Conservation (phyloP, 257 asterid genomes). For the Knoxia roxburghii region DNA sequence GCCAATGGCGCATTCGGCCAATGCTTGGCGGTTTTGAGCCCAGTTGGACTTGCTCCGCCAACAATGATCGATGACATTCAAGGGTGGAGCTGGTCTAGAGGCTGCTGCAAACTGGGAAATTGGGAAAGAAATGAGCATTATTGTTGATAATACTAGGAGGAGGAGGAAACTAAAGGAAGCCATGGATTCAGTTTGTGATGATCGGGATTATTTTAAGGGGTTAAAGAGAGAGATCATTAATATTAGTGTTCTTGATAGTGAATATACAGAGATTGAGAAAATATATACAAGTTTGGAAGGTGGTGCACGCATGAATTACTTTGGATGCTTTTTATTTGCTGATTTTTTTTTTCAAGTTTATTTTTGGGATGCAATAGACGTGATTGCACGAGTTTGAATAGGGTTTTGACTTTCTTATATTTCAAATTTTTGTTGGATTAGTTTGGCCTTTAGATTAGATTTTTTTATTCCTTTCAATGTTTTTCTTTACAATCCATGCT, state of each 20-base stretch:
- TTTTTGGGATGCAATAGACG: slow-evolving; percentile 33
- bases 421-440: too few relatives aligned
- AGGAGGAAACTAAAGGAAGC: slow-evolving; percentile 22
- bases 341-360: not conserved
- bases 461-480: too few relatives aligned
- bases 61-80: slow-evolving; percentile 67
- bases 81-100: not conserved
- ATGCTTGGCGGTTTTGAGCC: slow-evolving; percentile 55
- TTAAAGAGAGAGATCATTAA: not conserved
- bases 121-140: slow-evolving; percentile 20
- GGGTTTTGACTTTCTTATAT: slow-evolving; percentile 14
- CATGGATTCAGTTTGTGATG: slow-evolving; percentile 23
- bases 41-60: slow-evolving; percentile 65
- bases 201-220: not conserved
- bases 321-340: slow-evolving; percentile 31
- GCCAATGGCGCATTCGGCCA: slow-evolving; percentile 71
- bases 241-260: not conserved
- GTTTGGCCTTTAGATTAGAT: too few relatives aligned
- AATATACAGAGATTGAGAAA: not conserved
- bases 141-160: slow-evolving; percentile 22
- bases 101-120: slow-evolving; percentile 17
- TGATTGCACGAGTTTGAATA: slow-evolving; percentile 51
- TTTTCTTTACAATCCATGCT: too few relatives aligned
- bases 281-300: slow-evolving; percentile 24
- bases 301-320: slow-evolving; percentile 48